A percentile compares a stretch with the other conserved stretches of the same genome.
These are phyloP conservation scores for Neurospora sp. DNA, from an alignment of 495 filamentous ascomycete genomes.

Conservation along the genomic window DNA sequence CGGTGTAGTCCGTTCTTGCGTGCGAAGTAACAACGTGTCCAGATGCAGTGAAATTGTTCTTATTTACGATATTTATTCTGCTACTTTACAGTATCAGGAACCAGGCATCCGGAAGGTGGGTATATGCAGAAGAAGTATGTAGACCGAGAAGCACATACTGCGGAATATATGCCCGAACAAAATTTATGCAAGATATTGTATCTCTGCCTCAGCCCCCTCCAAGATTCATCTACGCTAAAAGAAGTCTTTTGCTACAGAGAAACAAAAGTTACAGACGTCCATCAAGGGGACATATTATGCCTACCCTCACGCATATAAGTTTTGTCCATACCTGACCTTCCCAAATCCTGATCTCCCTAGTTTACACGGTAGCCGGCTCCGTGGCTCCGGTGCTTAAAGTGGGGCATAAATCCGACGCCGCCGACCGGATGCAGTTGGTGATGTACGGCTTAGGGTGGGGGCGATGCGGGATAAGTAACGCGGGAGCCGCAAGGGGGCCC, in stretches of 20 bases:
- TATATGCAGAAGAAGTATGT: neutral
- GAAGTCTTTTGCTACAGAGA: no score
- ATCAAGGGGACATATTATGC: neutral
- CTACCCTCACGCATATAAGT: neutral
- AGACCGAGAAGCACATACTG: neutral
- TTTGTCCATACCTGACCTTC: neutral
- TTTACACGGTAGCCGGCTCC: neutral
- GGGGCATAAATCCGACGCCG: neutral
- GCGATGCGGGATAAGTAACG: neutral
- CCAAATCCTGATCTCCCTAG: neutral
- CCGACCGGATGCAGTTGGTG: neutral
- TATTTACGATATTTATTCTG: neutral
- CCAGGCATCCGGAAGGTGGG: neutral
- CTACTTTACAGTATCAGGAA: neutral
- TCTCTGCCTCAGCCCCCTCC: neutral
- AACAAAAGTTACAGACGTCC: no score
- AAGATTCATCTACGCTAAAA: neutral
- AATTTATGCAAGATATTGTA: neutral
- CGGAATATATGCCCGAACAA: neutral
- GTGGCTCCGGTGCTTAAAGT: neutral
- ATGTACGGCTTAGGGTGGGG: neutral
- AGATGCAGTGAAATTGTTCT: neutral
- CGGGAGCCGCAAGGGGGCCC: neutral
- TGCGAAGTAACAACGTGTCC: neutral
- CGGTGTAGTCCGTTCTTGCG: neutral